Evolutionary conservation across 805 yeast species (phyloP), one percentile per base, ranked within the genome.

Genomic region (Saturnispora sanitii): DNA sequence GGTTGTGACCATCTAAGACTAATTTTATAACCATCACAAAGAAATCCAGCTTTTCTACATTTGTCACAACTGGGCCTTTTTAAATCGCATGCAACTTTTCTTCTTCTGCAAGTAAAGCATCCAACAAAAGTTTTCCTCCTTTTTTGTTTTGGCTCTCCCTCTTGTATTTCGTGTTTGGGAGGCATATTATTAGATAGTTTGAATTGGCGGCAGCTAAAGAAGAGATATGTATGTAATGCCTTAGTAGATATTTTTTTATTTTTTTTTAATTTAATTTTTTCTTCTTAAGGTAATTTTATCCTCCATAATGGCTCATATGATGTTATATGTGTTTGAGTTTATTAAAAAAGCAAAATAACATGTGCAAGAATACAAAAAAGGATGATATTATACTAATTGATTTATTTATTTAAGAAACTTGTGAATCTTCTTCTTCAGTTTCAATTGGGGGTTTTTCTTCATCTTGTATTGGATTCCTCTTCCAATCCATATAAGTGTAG

Each of bases 11-110:
- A 87, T 45, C 87, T 64, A 23, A 87, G 70, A 49, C 81, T 82
- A 42, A 87, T 79, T 45, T 76, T 83, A 53, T 86, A 87, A 1
- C 95, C 96, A 22, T 80, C 85, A 53, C 96, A 87, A 3, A 66
- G 63, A 21, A 82, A 56, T 0, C 80, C 77, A 1, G 84, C 70
- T 51, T 76, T 78, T 31, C 65, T 65, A 57, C 96, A 87, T 43
- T 82, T 69, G n/a, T 59, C 55, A 59, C 96, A 87, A 12, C 62
- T 55, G 0, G 96, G 96, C 47, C 69, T 71, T 13, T 68, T 64
- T 42, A 82, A 64, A 55, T 85, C 95, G 58, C 96, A 87, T 43
- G 82, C 77, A 36, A 86, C 79, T 57, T 85, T 82, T 34, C 95
- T 60, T 13, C 79, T 65, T 33, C 95, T 68, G 53, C 96, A 86